Percentiles rank a stretch among this genome's conserved stretches.
Conservation (phyloP, 2,329 filamentous ascomycete genomes). For the Shiraia sp. region DNA sequence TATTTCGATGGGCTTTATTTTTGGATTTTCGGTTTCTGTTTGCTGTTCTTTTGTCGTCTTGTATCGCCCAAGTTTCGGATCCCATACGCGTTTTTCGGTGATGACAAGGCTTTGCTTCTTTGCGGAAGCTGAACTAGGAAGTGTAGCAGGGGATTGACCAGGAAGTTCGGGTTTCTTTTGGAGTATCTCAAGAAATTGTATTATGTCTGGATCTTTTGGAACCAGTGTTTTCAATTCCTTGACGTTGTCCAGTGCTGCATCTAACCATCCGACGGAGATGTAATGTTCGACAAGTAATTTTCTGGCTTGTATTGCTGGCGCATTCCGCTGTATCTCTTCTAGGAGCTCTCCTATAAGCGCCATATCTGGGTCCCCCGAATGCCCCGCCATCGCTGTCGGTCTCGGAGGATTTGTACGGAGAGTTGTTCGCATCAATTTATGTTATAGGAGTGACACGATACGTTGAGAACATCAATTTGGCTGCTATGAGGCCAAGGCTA, state of each 20-base stretch:
- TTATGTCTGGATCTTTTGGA: slow-evolving; percentile 31
- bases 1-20: slow-evolving; percentile 7
- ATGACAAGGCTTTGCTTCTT: too few relatives aligned
- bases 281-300: slow-evolving; percentile 41
- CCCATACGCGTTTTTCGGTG: slow-evolving; percentile 10
- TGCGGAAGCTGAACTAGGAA: background rate
- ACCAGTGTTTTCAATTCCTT: slow-evolving; percentile 27
- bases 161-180: slow-evolving; percentile 29
- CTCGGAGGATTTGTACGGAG: background rate
- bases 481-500: too few relatives aligned
- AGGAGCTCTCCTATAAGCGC: slow-evolving; percentile 35
- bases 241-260: slow-evolving; percentile 36
- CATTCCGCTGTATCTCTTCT: slow-evolving; percentile 34
- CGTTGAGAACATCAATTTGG: too few relatives aligned
- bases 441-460: too few relatives aligned
- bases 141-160: slow-evolving; percentile 5
- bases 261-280: slow-evolving; percentile 37
- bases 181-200: slow-evolving; percentile 20
- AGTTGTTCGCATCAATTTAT: slow-evolving; percentile 1
- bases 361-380: slow-evolving; percentile 35
- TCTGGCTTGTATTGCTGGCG: slow-evolving; percentile 31
- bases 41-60: slow-evolving; percentile 7
- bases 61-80: slow-evolving; percentile 13
- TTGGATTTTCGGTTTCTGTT: slow-evolving; percentile 4
- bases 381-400: slow-evolving; percentile 10